A percentile compares a stretch with the other conserved stretches of the same genome.
These are phyloP conservation scores for Endocarpon pusillum DNA, from an alignment of 495 filamentous ascomycete species.

Conservation along the genomic window DNA sequence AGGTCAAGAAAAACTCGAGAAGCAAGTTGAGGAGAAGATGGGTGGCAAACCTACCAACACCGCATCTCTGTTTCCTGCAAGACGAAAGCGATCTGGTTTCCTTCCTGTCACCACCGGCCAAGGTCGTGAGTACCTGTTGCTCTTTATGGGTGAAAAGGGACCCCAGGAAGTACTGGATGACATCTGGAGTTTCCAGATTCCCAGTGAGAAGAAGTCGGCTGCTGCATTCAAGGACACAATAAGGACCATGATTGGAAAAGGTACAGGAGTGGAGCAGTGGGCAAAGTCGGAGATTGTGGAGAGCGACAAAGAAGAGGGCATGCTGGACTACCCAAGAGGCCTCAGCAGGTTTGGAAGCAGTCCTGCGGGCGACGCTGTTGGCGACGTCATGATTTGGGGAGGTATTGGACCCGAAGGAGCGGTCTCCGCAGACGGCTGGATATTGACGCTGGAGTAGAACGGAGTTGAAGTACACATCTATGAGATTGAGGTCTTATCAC, in stretches of 20 bases:
- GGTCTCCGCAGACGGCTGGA: background rate
- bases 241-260: background rate
- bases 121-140: background rate
- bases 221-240: background rate
- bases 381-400: background rate
- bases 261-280: background rate
- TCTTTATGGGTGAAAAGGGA: background rate
- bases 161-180: background rate
- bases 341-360: background rate
- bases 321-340: background rate
- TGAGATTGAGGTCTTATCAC: too few relatives aligned
- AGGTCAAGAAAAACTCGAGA: background rate
- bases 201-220: background rate
- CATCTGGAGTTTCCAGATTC: background rate
- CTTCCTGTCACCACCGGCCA: background rate
- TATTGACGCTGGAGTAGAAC: background rate
- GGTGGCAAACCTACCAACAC: background rate
- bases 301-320: background rate
- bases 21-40: conserved; percentile 1
- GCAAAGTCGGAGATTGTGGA: background rate
- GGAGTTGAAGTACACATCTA: too few relatives aligned
- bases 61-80: background rate
- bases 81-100: background rate
- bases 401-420: background rate
- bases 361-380: background rate